phyloP scores from a whole-genome alignment of 139 green algal species.

The Parachlorella kessleri region DNA sequence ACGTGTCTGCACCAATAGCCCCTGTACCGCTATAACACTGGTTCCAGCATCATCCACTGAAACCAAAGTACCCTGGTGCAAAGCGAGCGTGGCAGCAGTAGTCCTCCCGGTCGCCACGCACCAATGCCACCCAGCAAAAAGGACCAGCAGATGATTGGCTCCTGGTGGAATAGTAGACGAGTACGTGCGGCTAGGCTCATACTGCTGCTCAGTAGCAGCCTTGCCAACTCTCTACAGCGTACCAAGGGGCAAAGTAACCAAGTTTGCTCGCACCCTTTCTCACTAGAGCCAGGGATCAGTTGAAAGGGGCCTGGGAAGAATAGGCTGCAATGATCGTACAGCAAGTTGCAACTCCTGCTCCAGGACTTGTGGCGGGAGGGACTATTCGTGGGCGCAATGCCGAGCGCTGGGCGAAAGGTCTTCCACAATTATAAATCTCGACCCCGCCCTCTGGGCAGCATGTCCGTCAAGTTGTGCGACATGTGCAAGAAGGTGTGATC shows the following conservation, averaged over 20 bases:
- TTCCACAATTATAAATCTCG: no score
- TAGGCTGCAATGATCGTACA: not conserved
- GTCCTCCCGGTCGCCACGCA: no score
- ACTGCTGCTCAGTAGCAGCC: not conserved
- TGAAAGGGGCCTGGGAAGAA: not conserved
- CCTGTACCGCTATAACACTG: not conserved
- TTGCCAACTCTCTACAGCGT: no score
- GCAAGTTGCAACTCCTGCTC: not conserved
- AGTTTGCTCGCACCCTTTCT: not conserved
- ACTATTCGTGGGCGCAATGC: no score
- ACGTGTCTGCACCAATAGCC: not conserved
- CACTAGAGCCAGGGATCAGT: not conserved
- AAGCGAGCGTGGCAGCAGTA: no score
- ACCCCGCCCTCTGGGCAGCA: no score
- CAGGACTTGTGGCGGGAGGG: not conserved
- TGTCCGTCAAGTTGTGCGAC: no score
- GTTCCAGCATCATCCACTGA: not conserved
- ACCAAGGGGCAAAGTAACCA: no score
- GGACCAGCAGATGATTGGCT: not conserved
- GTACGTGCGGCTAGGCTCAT: not conserved
- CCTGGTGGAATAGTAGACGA: not conserved
- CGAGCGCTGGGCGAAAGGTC: no score
- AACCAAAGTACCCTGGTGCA: no score
- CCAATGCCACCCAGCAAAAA: not conserved
- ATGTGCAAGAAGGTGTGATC: no score